Base-by-base conservation (phyloP, 2,329 filamentous ascomycete genomes). In the Epicoccum sorghinum region DNA sequence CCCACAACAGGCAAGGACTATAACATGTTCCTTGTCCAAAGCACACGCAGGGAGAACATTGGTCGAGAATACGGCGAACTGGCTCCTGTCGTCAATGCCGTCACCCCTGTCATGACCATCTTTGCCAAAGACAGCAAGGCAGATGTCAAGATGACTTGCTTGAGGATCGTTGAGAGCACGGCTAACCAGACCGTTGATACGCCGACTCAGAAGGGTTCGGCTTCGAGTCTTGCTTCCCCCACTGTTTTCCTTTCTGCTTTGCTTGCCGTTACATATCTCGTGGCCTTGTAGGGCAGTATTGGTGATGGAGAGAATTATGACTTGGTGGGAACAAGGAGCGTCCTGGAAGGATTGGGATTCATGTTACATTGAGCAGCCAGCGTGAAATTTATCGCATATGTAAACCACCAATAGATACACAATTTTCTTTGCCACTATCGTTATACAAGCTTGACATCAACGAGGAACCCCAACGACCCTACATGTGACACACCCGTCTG, bases 41-140 rank as follows among this genome's bases (percentile, higher is more conserved):
- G 44, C 33, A 38, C 6, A n/a, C 46, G 44, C 5, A 30, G 22
- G 13, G 22, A n/a, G 25, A 7, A 45, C 6, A 7, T 7, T 1
- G 42, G 45, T 33, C 52, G 37, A 5, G 39, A 49, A 12, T 32
- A 4, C 18, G 39, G 25, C n/a, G 12, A 45, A 10, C 39, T 55
- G 25, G 38, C 24, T 32, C 47, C 47, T 9, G 38, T 44, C 13
- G 7, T 44, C 14, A 24, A 44, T 10, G 45, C 45, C 2, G 29
- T 55, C 25, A 49, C 45, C 6, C 52, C 52, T 13, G 46, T 55
- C 13, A 49, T 55, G 52, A 49, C 52, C 4, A 10, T 55, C 12
- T 39, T 55, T 23, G 29, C 10, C 18, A 36, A 47, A 10, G 36
- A 10, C 18, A 29, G 35, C 13, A 43, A 52, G n/a, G 23, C 42